These are phyloP conservation scores for Tubosaeta sp. DNA, from an alignment of 768 basidiomycete genomes.

Conservation along the genomic window DNA sequence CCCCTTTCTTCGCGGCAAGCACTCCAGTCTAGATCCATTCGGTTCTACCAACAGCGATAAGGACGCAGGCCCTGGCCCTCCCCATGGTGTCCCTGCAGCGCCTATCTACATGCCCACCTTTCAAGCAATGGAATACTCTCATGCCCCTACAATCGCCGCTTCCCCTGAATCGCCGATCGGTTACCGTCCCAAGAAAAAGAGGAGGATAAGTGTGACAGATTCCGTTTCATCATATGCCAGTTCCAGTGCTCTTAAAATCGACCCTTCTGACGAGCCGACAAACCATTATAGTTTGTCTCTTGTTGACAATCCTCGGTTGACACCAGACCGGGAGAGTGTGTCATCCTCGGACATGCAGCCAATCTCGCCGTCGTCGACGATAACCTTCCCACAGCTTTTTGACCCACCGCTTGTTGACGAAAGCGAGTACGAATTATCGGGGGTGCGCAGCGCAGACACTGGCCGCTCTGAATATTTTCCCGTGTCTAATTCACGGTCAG, in stretches of 20 bases:
- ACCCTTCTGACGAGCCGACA: constrained; percentile 22
- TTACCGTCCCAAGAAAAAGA: constrained; percentile 33
- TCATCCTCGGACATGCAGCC: constrained; percentile 34
- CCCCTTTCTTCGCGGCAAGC: constrained; percentile 48
- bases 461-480: constrained; percentile 32
- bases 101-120: constrained; percentile 40
- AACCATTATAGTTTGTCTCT: constrained; percentile 18
- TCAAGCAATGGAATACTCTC: constrained; percentile 36
- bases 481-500: constrained; percentile 34
- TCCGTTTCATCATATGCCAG: constrained; percentile 34
- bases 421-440: constrained; percentile 25
- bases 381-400: constrained; percentile 27
- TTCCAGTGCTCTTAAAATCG: constrained; percentile 22
- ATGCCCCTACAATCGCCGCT: constrained; percentile 30
- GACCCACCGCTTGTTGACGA: constrained; percentile 21
- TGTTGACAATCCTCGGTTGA: constrained; percentile 28
- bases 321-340: constrained; percentile 31
- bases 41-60: constrained; percentile 37
- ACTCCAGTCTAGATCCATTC: constrained; percentile 48
- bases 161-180: constrained; percentile 25
- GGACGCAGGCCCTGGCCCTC: constrained; percentile 29
- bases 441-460: constrained; percentile 18
- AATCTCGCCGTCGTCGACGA: constrained; percentile 27
- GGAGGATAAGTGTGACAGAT: constrained; percentile 34
- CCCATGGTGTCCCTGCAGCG: constrained; percentile 20